phyloP scores from a whole-genome alignment of 2,329 filamentous ascomycete species.

The Claviceps pazoutovae region DNA sequence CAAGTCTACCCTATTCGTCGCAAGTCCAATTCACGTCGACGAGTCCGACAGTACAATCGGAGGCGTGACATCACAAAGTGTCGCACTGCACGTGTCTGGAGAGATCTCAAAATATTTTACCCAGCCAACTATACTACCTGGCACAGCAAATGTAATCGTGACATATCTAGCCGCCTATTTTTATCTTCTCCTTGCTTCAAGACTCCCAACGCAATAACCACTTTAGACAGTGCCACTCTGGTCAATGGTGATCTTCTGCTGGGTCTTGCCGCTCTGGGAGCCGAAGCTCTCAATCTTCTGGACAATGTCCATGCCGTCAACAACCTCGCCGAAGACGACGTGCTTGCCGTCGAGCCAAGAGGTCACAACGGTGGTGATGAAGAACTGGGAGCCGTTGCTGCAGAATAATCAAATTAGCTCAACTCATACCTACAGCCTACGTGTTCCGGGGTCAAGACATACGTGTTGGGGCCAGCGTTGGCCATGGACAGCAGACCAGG shows the following conservation, averaged over 20 bases:
- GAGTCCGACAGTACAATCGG: too few species aligned
- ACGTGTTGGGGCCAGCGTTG: constrained; percentile 12
- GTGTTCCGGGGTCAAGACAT: constrained; percentile 7
- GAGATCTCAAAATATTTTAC: too few species aligned
- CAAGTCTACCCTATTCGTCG: too few species aligned
- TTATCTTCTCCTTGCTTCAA: background rate
- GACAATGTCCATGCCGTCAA: constrained; percentile 36
- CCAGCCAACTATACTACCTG: background rate
- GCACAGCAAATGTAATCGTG: background rate
- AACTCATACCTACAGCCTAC: constrained; percentile 3
- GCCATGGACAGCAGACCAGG: constrained; percentile 11
- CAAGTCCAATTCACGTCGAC: too few species aligned
- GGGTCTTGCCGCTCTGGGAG: constrained; percentile 34
- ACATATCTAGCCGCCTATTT: constrained; percentile 1
- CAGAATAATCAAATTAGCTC: background rate
- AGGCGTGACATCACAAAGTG: too few species aligned
- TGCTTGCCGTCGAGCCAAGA: constrained; percentile 74
- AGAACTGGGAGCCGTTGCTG: constrained; percentile 97
- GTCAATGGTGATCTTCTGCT: constrained; percentile 44
- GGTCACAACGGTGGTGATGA: constrained; percentile 86
- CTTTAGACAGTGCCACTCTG: constrained; percentile 34
- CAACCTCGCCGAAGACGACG: constrained; percentile 71
- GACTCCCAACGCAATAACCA: background rate
- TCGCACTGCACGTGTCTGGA: background rate
- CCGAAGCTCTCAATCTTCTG: constrained; percentile 48